A percentile compares a stretch with the other conserved stretches of the same genome.
phyloP scores from a whole-genome alignment of 768 basidiomycete genomes.

The Cytidiella melzeri region DNA sequence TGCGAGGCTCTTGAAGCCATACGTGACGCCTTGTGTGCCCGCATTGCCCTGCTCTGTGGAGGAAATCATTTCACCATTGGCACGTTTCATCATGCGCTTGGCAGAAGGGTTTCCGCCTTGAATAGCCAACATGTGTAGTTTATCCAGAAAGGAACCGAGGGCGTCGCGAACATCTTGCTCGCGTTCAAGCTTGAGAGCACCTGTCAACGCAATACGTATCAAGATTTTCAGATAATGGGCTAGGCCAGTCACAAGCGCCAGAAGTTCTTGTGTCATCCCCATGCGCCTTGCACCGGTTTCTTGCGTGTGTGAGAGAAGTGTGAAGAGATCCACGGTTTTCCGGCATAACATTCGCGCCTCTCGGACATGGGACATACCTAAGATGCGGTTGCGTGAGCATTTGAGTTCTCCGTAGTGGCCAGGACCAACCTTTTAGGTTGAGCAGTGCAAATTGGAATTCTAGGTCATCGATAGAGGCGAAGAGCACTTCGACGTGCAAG shows the following conservation, averaged over 20 bases:
- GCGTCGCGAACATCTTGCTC: conserved; percentile 80
- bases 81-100: conserved; percentile 67
- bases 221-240: conserved; percentile 99
- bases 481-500: conserved; percentile 94
- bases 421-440: conserved; percentile 72
- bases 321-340: conserved; percentile 98
- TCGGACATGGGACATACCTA: conserved; percentile 96
- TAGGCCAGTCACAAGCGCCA: conserved; percentile 96
- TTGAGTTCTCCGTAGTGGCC: background rate
- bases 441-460: conserved; percentile 80
- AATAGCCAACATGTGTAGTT: conserved; percentile 85
- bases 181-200: conserved; percentile 90
- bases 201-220: conserved; percentile 95
- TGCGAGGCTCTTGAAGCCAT: conserved; percentile 88
- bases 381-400: background rate
- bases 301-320: conserved; percentile 90
- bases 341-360: conserved; percentile 98
- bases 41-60: conserved; percentile 40
- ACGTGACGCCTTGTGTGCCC: conserved; percentile 84
- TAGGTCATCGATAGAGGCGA: conserved; percentile 94
- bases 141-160: conserved; percentile 86
- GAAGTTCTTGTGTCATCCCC: conserved; percentile 95
- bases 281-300: conserved; percentile 85
- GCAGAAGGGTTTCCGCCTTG: conserved; percentile 79
- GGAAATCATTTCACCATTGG: conserved; percentile 52